Percentiles rank a stretch among this genome's conserved stretches.
Evolutionary conservation across 805 yeast species (phyloP).

Genomic region (Vanderwaltozyma tropicalis): DNA sequence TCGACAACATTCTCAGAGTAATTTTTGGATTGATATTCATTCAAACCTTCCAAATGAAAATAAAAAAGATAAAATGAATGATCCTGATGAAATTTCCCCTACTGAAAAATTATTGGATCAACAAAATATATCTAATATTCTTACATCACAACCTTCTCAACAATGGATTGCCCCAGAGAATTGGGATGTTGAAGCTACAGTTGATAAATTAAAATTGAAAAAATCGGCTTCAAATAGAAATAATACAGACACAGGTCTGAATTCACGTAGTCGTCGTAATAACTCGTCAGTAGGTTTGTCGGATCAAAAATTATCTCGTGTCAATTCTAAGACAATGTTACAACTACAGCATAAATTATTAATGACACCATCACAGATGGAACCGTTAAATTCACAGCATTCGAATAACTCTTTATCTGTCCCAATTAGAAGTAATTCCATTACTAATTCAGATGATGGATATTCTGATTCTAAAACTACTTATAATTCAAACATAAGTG

Average conservation of each 20-base stretch:
- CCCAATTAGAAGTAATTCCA: too few relatives aligned
- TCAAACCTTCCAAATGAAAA: not conserved
- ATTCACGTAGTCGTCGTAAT: not conserved
- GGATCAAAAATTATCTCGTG: not conserved
- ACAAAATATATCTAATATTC: not conserved
- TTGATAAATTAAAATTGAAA: conserved; percentile 3
- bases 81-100: conserved; percentile 1
- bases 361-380: conserved; percentile 4
- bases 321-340: conserved; percentile 1
- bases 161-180: conserved; percentile 51
- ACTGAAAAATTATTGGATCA: not conserved
- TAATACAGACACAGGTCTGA: conserved; percentile 2
- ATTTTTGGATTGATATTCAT: conserved; percentile 3
- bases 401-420: not conserved
- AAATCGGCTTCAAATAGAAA: conserved; percentile 3
- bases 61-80: not conserved
- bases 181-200: conserved; percentile 43
- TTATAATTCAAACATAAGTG: not conserved
- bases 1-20: not conserved
- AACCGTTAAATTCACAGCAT: not conserved
- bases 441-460: not conserved
- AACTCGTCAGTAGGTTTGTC: not conserved
- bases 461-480: not conserved
- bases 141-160: not conserved
- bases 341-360: conserved; percentile 3